A percentile compares a stretch with the other conserved stretches of the same genome.
These are phyloP conservation scores for Penicillium polonicum DNA, from an alignment of 2,329 filamentous ascomycete species.

Conservation along the genomic window DNA sequence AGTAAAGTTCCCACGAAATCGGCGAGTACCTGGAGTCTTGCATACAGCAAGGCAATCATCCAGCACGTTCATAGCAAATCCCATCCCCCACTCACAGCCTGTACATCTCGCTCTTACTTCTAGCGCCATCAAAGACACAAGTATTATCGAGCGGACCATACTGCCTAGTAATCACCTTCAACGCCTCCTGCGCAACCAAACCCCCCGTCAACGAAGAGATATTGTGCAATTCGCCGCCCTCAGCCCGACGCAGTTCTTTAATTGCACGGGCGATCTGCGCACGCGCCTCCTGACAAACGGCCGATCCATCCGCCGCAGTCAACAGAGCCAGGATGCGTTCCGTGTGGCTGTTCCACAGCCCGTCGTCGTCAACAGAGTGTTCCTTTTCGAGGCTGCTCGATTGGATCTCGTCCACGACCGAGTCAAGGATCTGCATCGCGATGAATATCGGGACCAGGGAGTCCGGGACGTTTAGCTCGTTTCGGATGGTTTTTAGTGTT, in stretches of 20 bases:
- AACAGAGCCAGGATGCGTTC: slow-evolving; percentile 31
- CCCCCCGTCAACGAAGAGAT: slow-evolving; percentile 84
- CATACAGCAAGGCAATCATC: not conserved
- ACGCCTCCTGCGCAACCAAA: slow-evolving; percentile 93
- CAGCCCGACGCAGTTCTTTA: slow-evolving; percentile 70
- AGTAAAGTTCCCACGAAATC: not conserved
- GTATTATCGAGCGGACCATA: slow-evolving; percentile 65
- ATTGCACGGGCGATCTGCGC: slow-evolving; percentile 56
- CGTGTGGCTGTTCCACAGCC: slow-evolving; percentile 33
- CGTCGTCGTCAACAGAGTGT: slow-evolving; percentile 34
- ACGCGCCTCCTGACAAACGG: slow-evolving; percentile 51
- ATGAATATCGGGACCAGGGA: slow-evolving; percentile 68
- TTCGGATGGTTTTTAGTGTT: slow-evolving; percentile 46
- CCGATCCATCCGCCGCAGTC: slow-evolving; percentile 43
- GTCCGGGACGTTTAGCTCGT: slow-evolving; percentile 48
- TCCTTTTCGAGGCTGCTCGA: slow-evolving; percentile 23
- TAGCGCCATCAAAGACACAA: slow-evolving; percentile 62
- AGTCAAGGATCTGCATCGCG: slow-evolving; percentile 52
- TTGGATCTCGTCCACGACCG: slow-evolving; percentile 57
- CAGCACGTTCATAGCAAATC: not conserved
- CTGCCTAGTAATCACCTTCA: slow-evolving; percentile 72
- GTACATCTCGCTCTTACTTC: slow-evolving; percentile 55
- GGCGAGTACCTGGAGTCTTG: not conserved
- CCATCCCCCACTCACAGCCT: slow-evolving; percentile 37
- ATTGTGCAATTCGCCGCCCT: slow-evolving; percentile 87